These are phyloP conservation scores for Phanerodontia chrysosporium DNA, from an alignment of 768 basidiomycete species.

Conservation along the genomic window DNA sequence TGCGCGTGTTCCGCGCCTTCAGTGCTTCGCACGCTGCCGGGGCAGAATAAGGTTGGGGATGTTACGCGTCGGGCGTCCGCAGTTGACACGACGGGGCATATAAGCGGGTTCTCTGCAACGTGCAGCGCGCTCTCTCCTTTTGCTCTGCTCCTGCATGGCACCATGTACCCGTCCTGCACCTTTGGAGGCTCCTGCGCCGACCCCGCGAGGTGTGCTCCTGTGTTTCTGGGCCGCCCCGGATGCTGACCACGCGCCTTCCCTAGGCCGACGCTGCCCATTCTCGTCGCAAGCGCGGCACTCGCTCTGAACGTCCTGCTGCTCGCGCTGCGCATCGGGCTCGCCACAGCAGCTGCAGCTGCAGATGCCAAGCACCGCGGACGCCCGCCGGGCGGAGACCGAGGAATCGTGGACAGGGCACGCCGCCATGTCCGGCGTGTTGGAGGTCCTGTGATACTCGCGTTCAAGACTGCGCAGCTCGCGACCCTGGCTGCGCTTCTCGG, in stretches of 20 bases:
- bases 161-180: no score
- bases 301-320: neutral
- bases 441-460: neutral
- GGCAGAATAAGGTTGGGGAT: neutral
- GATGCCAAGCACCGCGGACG: neutral
- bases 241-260: neutral
- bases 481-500: neutral
- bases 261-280: neutral
- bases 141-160: neutral
- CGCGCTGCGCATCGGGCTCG: neutral
- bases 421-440: neutral
- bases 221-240: neutral
- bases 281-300: neutral
- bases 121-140: neutral
- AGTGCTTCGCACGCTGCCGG: neutral
- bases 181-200: neutral
- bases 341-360: neutral
- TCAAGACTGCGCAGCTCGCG: neutral
- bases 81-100: neutral
- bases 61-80: neutral
- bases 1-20: neutral
- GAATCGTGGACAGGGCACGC: neutral
- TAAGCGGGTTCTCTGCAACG: neutral
- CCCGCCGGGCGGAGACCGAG: neutral
- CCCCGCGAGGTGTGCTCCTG: neutral